phyloP scores from a whole-genome alignment of 2,329 filamentous ascomycete genomes.

The Aureobasidium leucospermi region DNA sequence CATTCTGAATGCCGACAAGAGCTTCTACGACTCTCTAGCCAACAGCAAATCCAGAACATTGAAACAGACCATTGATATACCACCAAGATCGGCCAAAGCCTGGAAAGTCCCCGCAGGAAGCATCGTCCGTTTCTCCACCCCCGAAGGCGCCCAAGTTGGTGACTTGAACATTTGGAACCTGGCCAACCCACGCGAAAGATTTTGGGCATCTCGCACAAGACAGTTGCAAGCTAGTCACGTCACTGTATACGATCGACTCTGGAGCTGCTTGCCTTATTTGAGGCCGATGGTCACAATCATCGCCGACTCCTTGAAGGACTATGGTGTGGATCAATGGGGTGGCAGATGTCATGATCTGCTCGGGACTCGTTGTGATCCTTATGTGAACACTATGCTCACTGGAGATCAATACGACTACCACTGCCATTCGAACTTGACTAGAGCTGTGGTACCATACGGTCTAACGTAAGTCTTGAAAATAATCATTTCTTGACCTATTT shows the following conservation, averaged over 20 bases:
- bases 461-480: conserved; percentile 35
- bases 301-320: conserved; percentile 51
- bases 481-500: rapidly evolving
- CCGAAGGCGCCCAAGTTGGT: conserved; percentile 71
- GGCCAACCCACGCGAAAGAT: conserved; percentile 67
- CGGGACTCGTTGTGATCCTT: conserved; percentile 74
- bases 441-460: conserved; percentile 62
- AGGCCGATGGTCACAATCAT: conserved; percentile 64
- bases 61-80: conserved; percentile 46
- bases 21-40: conserved; percentile 24
- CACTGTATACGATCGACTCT: conserved; percentile 62
- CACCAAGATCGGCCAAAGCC: conserved; percentile 65
- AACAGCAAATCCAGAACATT: conserved; percentile 18
- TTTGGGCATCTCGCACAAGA: conserved; percentile 73
- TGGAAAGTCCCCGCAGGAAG: conserved; percentile 63
- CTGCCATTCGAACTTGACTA: conserved; percentile 73
- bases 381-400: conserved; percentile 67
- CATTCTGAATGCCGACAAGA: conserved; percentile 23
- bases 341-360: conserved; percentile 69
- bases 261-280: conserved; percentile 71
- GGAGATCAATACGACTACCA: conserved; percentile 71
- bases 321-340: conserved; percentile 44
- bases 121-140: conserved; percentile 67
- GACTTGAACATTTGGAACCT: conserved; percentile 78
- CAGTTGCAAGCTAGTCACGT: conserved; percentile 75